Base-by-base conservation (phyloP, 257 asterid species). In the Forsythia suspensa region DNA sequence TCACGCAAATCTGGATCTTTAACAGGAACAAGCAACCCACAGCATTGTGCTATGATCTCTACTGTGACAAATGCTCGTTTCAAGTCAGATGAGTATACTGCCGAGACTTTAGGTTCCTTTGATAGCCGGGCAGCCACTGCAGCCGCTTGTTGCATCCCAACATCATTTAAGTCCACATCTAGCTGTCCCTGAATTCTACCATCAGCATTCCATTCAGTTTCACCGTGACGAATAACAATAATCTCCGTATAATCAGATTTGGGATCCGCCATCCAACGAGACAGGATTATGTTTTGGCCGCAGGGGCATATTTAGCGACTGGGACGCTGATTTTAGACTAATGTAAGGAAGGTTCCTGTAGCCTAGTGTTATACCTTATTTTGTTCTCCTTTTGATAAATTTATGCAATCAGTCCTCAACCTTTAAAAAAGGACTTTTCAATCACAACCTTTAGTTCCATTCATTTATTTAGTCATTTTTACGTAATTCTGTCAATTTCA, bases 141-240 rank as follows among this genome's bases (percentile, higher is more conserved):
- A 76, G 74, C 74, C n/a, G 96, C 98, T 79, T 95, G 98, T 80
- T 88, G 81, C 79, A 93, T 86, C 52, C 98, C 98, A 16, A 71
- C 82, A 67, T 89, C 92, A 20, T 91, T 95, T 43, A 95, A 83
- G 74, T 90, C 96, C 66, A 95, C 94, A 80, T 95, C 98, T 74
- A 93, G 79, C 77, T 93, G 98, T 65, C 98, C 98, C 98, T 95
- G 99, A 76, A 95, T 85, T 86, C 92, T 92, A 13, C 86, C 85
- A 39, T 84, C 89, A 40, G 90, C 80, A 59, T 93, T 95, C 98
- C 99, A 95, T 67, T 89, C 91, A 8, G 99, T 95, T 87, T 93
- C 98, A 12, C 99, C 99, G 72, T 95, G 99, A 75, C 99, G 99
- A 73, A 95, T 75, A 15, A 93, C 88, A 42, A 95, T 72, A 68